Percentiles rank a stretch among this genome's conserved stretches.
phyloP scores from a whole-genome alignment of 306 rosid species.

The Citrullus amarus region DNA sequence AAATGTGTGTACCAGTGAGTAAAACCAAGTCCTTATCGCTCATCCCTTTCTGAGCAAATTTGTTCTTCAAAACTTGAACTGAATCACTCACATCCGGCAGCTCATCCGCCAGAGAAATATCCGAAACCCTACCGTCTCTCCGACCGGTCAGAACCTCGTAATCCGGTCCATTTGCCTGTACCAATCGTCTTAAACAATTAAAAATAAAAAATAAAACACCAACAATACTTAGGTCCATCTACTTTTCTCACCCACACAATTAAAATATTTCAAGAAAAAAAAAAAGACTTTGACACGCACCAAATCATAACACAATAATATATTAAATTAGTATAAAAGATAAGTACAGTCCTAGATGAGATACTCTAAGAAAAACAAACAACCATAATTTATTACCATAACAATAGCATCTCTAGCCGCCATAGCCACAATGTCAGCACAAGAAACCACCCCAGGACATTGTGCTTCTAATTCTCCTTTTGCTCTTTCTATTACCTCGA shows the following conservation, averaged over 20 bases:
- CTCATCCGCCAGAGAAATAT: conserved; percentile 30
- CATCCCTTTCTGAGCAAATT: conserved; percentile 54
- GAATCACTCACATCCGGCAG: conserved; percentile 84
- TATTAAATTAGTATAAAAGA: too few relatives aligned
- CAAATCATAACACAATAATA: too few relatives aligned
- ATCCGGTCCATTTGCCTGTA: conserved; percentile 52
- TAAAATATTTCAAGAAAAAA: too few relatives aligned
- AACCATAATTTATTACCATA: conserved; percentile 21
- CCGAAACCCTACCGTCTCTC: conserved; percentile 65
- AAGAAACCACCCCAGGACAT: conserved; percentile 71
- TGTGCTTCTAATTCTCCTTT: conserved; percentile 42
- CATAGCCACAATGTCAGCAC: conserved; percentile 75
- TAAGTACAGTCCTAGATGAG: too few relatives aligned
- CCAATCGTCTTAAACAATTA: neutral
- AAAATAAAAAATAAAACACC: too few relatives aligned
- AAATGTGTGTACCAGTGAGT: conserved; percentile 36
- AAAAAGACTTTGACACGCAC: too few relatives aligned
- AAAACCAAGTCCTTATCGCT: conserved; percentile 65
- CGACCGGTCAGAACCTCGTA: conserved; percentile 68
- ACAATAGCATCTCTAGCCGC: conserved; percentile 81
- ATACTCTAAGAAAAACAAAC: too few relatives aligned
- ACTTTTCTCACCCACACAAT: too few relatives aligned
- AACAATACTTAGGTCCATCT: too few relatives aligned
- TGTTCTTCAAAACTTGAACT: conserved; percentile 41
- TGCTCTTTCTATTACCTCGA: conserved; percentile 65